phyloP scores from a whole-genome alignment of 371 early-diverging fungal species.

The Paraphysoderma sedebokerense region DNA sequence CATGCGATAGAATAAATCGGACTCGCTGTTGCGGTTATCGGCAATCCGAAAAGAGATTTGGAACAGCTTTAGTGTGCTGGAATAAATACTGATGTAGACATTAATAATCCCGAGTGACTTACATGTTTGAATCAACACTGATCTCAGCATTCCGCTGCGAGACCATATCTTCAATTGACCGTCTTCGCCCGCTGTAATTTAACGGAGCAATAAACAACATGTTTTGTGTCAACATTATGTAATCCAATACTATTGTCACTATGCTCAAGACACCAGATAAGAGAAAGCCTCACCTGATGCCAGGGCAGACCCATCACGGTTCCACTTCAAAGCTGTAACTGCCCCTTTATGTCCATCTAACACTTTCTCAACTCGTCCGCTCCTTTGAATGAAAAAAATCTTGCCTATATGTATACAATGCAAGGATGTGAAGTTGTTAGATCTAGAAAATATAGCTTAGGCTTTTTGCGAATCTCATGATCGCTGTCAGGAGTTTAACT shows the following conservation, averaged over 20 bases:
- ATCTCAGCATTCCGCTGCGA: constrained; percentile 32
- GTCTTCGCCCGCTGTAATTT: constrained; percentile 24
- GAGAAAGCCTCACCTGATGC: constrained; percentile 14
- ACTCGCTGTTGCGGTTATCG: constrained; percentile 8
- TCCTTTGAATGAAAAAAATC: too few relatives aligned
- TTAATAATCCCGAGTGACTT: neutral
- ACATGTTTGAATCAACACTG: constrained; percentile 18
- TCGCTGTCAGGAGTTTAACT: too few relatives aligned
- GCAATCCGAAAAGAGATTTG: neutral
- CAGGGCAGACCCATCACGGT: constrained; percentile 25
- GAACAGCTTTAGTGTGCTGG: too few relatives aligned
- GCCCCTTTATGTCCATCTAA: constrained; percentile 36
- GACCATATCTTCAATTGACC: constrained; percentile 33
- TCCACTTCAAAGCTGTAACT: constrained; percentile 21
- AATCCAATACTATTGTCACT: neutral
- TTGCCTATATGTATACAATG: too few relatives aligned
- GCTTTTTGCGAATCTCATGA: too few relatives aligned
- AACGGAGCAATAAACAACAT: neutral
- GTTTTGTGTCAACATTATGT: too few relatives aligned
- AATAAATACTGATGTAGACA: too few relatives aligned
- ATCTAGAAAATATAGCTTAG: too few relatives aligned
- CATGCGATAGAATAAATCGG: constrained; percentile 24
- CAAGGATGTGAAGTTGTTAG: too few relatives aligned
- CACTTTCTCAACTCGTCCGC: constrained; percentile 24
- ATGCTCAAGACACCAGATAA: too few relatives aligned